These are phyloP conservation scores for Melampsora larici-populina DNA, from an alignment of 1,284 basidiomycete genomes.

Conservation along the genomic window DNA sequence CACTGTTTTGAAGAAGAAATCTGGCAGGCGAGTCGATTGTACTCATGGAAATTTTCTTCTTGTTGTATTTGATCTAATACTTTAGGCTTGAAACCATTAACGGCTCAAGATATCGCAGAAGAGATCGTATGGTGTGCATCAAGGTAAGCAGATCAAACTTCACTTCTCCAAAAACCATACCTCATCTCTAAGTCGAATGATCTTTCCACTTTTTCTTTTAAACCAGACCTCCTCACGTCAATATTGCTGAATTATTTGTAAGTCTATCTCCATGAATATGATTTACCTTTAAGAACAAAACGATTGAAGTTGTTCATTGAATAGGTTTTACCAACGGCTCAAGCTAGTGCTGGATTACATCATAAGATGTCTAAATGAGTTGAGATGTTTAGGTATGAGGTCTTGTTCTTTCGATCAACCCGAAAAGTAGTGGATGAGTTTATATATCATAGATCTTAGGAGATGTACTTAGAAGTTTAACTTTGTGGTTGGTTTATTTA, in stretches of 20 bases:
- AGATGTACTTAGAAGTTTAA: too few relatives aligned
- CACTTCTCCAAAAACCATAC: not conserved
- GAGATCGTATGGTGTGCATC: constrained; percentile 95
- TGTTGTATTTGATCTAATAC: constrained; percentile 47
- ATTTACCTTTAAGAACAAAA: not conserved
- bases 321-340: constrained; percentile 41
- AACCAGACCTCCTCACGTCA: constrained; percentile 50
- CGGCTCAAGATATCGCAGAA: constrained; percentile 63
- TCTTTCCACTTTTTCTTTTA: not conserved
- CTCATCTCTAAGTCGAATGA: not conserved
- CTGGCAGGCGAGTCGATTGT: constrained; percentile 40
- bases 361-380: constrained; percentile 1
- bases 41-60: constrained; percentile 36
- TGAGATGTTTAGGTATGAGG: not conserved
- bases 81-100: constrained; percentile 40
- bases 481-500: too few relatives aligned
- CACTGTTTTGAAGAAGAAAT: not conserved
- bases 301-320: not conserved
- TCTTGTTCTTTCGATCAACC: too few relatives aligned
- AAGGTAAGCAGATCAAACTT: constrained; percentile 54
- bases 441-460: too few relatives aligned
- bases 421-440: too few relatives aligned
- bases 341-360: constrained; percentile 37
- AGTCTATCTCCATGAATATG: not conserved
- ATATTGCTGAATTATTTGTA: constrained; percentile 50